phyloP scores from a whole-genome alignment of 2,329 filamentous ascomycete species.

The Epicoccum nigrum region DNA sequence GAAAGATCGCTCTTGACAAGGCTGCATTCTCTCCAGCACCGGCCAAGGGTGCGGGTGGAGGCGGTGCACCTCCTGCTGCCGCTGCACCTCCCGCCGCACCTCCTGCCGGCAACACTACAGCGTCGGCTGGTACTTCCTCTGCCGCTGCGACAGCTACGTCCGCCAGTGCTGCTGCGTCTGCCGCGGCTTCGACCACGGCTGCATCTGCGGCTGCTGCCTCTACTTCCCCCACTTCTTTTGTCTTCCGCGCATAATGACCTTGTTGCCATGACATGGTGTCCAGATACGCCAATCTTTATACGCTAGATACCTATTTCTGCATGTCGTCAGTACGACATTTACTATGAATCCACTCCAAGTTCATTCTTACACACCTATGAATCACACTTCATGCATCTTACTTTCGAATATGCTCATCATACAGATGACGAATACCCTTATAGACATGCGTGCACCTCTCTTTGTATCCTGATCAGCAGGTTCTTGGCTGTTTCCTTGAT shows the following conservation, averaged over 20 bases:
- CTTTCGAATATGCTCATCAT: too few relatives aligned
- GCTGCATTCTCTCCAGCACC: constrained; percentile 37
- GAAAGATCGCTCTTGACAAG: constrained; percentile 29
- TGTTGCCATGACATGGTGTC: too few relatives aligned
- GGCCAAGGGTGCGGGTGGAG: constrained; percentile 24
- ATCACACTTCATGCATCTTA: too few relatives aligned
- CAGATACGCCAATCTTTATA: too few relatives aligned
- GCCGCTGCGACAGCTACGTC: background rate
- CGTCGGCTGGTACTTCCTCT: constrained; percentile 2
- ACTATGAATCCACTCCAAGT: too few relatives aligned
- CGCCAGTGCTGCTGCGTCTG: background rate
- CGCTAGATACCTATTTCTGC: background rate
- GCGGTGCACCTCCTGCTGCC: constrained; percentile 24
- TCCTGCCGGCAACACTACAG: background rate
- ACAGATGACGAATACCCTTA: too few relatives aligned
- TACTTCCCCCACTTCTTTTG: constrained; percentile 10
- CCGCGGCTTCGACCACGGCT: background rate
- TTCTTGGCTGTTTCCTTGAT: too few relatives aligned
- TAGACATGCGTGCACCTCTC: too few relatives aligned
- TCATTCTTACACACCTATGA: too few relatives aligned
- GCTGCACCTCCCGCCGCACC: constrained; percentile 9
- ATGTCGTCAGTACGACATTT: too few relatives aligned
- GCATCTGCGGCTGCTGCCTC: background rate
- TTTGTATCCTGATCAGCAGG: too few relatives aligned
- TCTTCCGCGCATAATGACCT: background rate